These are phyloP conservation scores for Apocynum venetum DNA, from an alignment of 257 asterid species.

Conservation along the genomic window DNA sequence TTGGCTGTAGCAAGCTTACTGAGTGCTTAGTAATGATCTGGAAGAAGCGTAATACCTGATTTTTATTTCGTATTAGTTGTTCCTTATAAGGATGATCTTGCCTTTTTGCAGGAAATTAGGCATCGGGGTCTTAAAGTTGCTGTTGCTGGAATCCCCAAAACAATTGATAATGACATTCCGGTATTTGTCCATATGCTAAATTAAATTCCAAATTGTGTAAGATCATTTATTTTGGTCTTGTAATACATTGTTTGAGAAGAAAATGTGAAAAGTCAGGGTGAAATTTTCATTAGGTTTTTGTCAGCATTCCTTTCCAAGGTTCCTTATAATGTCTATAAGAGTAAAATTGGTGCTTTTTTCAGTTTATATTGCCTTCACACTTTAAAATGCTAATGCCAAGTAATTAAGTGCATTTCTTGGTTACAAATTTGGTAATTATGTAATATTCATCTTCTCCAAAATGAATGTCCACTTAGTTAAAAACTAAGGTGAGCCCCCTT, in stretches of 20 bases:
- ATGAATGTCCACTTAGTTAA: not conserved
- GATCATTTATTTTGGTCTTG: not conserved
- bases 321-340: not conserved
- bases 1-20: not conserved
- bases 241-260: not conserved
- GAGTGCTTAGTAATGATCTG: not conserved
- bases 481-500: not conserved
- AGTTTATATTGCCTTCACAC: not conserved
- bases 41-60: not conserved
- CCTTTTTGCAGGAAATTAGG: conserved; percentile 68
- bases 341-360: not conserved
- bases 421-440: not conserved
- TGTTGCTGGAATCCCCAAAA: conserved; percentile 93
- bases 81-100: conserved; percentile 13
- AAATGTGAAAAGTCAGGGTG: not conserved
- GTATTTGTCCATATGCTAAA: conserved; percentile 32
- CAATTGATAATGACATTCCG: conserved; percentile 96
- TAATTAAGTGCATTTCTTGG: not conserved
- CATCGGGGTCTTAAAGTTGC: conserved; percentile 80
- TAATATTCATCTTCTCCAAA: not conserved
- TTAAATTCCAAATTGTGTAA: not conserved
- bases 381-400: not conserved
- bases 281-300: not conserved
- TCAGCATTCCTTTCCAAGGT: not conserved
- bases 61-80: not conserved